A percentile compares a stretch with the other conserved stretches of the same genome.
Evolutionary conservation across 305 asterid genomes (phyloP).

Genomic region (Fraxinus sp.): DNA sequence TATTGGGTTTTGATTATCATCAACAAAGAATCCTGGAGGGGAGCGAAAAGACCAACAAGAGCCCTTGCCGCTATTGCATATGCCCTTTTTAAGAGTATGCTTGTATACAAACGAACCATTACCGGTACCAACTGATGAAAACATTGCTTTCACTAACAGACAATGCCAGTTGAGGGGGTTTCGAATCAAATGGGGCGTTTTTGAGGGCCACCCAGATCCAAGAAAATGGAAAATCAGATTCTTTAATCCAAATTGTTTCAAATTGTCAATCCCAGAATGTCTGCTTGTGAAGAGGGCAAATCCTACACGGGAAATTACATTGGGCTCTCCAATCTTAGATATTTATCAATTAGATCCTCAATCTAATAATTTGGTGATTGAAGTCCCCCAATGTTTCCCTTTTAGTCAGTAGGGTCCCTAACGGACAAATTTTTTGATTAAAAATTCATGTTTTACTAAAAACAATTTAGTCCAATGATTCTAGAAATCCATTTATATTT

Average conservation of each 20-base stretch:
- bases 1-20: slow-evolving; percentile 18
- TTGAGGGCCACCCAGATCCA: background rate
- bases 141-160: background rate
- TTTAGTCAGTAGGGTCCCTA: background rate
- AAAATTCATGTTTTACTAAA: background rate
- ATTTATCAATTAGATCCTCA: background rate
- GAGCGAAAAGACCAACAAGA: slow-evolving; percentile 21
- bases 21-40: slow-evolving; percentile 18
- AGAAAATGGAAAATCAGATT: slow-evolving; percentile 2
- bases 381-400: background rate
- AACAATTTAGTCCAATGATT: background rate
- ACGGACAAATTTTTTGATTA: background rate
- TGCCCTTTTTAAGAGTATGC: slow-evolving; percentile 16
- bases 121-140: slow-evolving; percentile 24
- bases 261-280: background rate
- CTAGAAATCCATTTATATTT: background rate
- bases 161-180: background rate
- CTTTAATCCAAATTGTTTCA: background rate
- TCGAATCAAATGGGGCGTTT: background rate
- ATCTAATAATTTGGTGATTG: background rate
- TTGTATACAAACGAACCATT: slow-evolving; percentile 26
- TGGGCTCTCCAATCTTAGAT: background rate
- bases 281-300: background rate
- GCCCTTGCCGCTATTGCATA: slow-evolving; percentile 3
- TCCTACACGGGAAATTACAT: background rate